These are phyloP conservation scores for Mycena haematopus DNA, from an alignment of 768 basidiomycete genomes.

Conservation along the genomic window DNA sequence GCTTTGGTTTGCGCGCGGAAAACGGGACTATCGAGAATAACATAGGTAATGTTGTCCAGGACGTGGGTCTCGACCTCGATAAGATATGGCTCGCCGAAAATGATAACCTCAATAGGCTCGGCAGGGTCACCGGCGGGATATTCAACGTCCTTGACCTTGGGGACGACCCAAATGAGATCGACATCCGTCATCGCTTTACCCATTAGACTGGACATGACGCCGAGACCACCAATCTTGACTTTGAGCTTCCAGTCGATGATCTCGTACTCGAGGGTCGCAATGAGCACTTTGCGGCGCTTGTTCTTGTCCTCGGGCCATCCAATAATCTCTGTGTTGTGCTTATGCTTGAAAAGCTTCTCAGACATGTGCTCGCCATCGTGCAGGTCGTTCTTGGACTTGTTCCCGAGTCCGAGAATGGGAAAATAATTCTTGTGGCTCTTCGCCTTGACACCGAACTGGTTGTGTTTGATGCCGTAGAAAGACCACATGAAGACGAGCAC, in stretches of 20 bases:
- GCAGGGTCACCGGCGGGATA: conserved; percentile 92
- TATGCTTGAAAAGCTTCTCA: conserved; percentile 78
- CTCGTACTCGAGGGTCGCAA: conserved; percentile 93
- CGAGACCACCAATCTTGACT: conserved; percentile 96
- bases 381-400: conserved; percentile 73
- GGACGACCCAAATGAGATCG: conserved; percentile 91
- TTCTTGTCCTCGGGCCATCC: conserved; percentile 97
- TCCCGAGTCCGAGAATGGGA: conserved; percentile 79
- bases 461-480: conserved; percentile 96
- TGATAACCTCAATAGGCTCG: conserved; percentile 94
- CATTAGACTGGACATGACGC: conserved; percentile 98
- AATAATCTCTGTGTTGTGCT: conserved; percentile 73
- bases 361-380: conserved; percentile 67
- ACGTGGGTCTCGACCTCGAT: conserved; percentile 95
- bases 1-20: conserved; percentile 97
- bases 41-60: conserved; percentile 94
- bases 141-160: conserved; percentile 94
- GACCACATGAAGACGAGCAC: conserved; percentile 92
- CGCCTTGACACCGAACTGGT: conserved; percentile 85
- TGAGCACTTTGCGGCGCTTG: conserved; percentile 90
- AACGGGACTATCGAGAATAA: conserved; percentile 92
- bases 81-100: conserved; percentile 94
- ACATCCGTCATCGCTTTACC: conserved; percentile 98
- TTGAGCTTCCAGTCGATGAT: conserved; percentile 98
- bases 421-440: conserved; percentile 81